These are phyloP conservation scores for Neospora caninum DNA, from an alignment of 169 alveolate genomes.

Conservation along the genomic window DNA sequence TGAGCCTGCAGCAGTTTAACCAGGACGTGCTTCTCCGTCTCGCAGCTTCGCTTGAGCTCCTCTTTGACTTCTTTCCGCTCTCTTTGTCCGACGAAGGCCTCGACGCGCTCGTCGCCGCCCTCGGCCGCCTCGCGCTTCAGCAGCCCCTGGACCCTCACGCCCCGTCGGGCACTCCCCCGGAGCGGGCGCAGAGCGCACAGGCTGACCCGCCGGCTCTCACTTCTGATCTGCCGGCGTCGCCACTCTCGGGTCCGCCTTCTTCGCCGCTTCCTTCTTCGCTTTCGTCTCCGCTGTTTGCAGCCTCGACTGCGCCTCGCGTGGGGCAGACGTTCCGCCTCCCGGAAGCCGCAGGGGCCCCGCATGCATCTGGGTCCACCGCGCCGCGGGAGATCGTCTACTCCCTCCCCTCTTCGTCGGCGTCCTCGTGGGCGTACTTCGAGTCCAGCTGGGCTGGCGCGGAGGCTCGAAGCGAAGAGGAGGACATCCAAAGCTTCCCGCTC, in stretches of 20 bases:
- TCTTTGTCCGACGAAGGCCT: conserved; percentile 18
- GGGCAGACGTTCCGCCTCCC: neutral
- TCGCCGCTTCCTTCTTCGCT: neutral
- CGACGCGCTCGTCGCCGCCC: neutral
- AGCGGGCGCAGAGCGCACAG: no score
- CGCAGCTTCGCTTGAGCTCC: neutral
- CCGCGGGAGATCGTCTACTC: neutral
- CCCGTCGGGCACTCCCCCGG: no score
- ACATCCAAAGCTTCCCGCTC: neutral
- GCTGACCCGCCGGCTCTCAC: neutral
- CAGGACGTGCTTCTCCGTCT: conserved; percentile 7
- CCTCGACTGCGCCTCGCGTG: neutral
- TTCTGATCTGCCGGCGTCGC: neutral
- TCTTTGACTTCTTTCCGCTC: neutral
- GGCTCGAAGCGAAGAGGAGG: neutral
- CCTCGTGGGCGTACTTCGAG: neutral
- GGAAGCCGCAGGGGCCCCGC: neutral
- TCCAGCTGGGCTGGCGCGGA: neutral
- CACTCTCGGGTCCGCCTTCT: neutral
- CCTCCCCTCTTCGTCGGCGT: neutral
- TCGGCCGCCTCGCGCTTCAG: neutral
- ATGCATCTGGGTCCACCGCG: neutral
- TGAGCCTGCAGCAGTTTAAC: neutral
- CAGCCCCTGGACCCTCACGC: neutral
- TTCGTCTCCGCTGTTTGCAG: neutral